Conservation (phyloP, 2,329 filamentous ascomycete genomes). For the Cladosporium halotolerans region DNA sequence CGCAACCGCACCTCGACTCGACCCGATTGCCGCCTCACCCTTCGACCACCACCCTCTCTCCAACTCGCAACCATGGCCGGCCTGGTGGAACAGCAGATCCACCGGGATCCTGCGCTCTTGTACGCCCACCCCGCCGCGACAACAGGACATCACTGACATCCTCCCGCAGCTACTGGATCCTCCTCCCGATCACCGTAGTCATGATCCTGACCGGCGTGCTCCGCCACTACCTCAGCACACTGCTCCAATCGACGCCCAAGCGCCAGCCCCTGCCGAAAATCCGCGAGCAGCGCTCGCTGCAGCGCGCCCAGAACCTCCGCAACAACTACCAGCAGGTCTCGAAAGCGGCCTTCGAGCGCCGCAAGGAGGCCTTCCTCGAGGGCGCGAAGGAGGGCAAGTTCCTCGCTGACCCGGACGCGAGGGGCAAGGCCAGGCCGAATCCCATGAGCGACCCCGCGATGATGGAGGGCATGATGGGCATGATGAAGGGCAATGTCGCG, state of each 20-base stretch:
- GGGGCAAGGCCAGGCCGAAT: slow-evolving; percentile 83
- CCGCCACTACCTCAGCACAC: slow-evolving; percentile 90
- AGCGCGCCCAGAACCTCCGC: slow-evolving; percentile 79
- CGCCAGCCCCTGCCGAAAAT: slow-evolving; percentile 67
- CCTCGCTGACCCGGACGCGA: slow-evolving; percentile 79
- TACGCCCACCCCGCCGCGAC: slow-evolving; percentile 44
- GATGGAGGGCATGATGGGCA: slow-evolving; percentile 99
- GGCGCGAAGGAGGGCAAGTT: slow-evolving; percentile 82
- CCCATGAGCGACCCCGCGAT: slow-evolving; percentile 91
- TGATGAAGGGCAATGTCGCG: slow-evolving; percentile 99
- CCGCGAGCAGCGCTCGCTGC: slow-evolving; percentile 75
- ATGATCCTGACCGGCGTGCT: slow-evolving; percentile 96
- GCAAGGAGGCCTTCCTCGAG: slow-evolving; percentile 73
- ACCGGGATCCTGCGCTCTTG: slow-evolving; percentile 97
- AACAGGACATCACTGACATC: slow-evolving; percentile 1
- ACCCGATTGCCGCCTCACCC: not conserved
- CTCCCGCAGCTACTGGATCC: slow-evolving; percentile 83
- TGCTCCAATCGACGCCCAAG: slow-evolving; percentile 81
- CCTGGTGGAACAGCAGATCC: slow-evolving; percentile 86
- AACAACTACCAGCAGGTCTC: slow-evolving; percentile 76
- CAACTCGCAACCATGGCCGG: slow-evolving; percentile 60
- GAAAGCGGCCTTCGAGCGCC: slow-evolving; percentile 66
- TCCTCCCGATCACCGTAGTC: slow-evolving; percentile 92
- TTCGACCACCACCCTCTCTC: not conserved
- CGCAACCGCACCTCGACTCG: not conserved